phyloP scores from a whole-genome alignment of 345 rosid genomes.

The Anacardium occidentale region DNA sequence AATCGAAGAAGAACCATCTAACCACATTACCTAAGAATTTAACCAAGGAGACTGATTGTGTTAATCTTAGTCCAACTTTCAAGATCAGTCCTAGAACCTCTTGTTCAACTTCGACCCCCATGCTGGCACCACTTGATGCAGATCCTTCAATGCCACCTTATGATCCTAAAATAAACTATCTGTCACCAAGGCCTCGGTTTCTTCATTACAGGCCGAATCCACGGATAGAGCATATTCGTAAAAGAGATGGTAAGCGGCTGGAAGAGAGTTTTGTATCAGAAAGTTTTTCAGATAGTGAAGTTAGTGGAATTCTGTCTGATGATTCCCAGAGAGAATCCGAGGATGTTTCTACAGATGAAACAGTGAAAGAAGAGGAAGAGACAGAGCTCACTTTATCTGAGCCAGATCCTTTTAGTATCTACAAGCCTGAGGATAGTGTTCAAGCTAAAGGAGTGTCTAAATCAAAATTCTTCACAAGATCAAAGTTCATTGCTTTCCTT shows the following conservation, averaged over 20 bases:
- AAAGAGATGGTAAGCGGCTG: slow-evolving; percentile 46
- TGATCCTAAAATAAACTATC: slow-evolving; percentile 25
- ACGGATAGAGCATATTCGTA: slow-evolving; percentile 37
- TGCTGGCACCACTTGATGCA: slow-evolving; percentile 57
- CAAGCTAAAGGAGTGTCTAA: slow-evolving; percentile 32
- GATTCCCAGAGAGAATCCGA: slow-evolving; percentile 42
- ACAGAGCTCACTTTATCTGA: slow-evolving; percentile 29
- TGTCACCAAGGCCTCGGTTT: slow-evolving; percentile 64
- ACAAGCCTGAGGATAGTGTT: slow-evolving; percentile 21
- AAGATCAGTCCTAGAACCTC: slow-evolving; percentile 38
- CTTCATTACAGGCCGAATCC: slow-evolving; percentile 64
- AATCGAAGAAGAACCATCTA: slow-evolving; percentile 7
- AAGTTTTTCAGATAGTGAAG: slow-evolving; percentile 47
- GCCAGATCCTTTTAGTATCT: slow-evolving; percentile 10
- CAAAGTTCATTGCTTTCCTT: slow-evolving; percentile 44
- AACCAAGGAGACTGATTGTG: slow-evolving; percentile 36
- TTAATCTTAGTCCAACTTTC: slow-evolving; percentile 46
- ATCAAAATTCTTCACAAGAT: slow-evolving; percentile 33
- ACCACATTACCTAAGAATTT: slow-evolving; percentile 8
- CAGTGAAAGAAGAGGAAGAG: slow-evolving; percentile 29
- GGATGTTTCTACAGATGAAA: slow-evolving; percentile 29
- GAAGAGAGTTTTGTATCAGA: slow-evolving; percentile 51
- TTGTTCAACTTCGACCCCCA: slow-evolving; percentile 32
- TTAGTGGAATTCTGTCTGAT: slow-evolving; percentile 43
- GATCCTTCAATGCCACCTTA: slow-evolving; percentile 48